Conservation (phyloP, 169 alveolate species). For the Plasmodium blacklocki region DNA sequence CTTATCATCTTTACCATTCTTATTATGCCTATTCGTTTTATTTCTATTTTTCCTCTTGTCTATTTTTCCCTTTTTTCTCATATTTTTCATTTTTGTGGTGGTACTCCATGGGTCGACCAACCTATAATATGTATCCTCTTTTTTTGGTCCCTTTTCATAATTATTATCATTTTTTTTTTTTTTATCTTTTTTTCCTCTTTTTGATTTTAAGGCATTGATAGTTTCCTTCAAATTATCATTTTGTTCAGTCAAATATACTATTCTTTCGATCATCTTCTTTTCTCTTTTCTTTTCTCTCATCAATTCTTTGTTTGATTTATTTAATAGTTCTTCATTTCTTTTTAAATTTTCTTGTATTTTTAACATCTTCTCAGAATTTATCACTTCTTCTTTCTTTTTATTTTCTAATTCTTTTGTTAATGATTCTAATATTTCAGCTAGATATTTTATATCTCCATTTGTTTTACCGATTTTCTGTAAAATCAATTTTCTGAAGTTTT, state of each 20-base stretch:
- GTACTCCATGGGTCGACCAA: no score
- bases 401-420: constrained; percentile 60
- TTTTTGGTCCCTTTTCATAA: no score
- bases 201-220: constrained; percentile 1
- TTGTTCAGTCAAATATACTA: constrained; percentile 21
- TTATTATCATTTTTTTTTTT: neutral
- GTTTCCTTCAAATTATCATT: constrained; percentile 24
- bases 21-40: no score
- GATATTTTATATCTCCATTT: constrained; percentile 38
- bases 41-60: neutral
- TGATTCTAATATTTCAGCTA: constrained; percentile 42
- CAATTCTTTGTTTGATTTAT: constrained; percentile 8
- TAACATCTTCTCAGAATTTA: neutral
- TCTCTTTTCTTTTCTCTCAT: constrained; percentile 4
- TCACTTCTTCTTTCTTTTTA: constrained; percentile 16
- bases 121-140: neutral
- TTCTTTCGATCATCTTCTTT: constrained; percentile 22
- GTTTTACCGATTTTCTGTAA: constrained; percentile 36
- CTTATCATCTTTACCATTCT: no score
- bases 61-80: no score
- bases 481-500: constrained; percentile 36
- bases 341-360: constrained; percentile 20
- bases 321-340: constrained; percentile 1
- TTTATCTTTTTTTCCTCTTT: neutral
- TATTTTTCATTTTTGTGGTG: no score